Base-by-base conservation (phyloP, 1,139 yeast genomes). In the Wickerhamomyces sp. region DNA sequence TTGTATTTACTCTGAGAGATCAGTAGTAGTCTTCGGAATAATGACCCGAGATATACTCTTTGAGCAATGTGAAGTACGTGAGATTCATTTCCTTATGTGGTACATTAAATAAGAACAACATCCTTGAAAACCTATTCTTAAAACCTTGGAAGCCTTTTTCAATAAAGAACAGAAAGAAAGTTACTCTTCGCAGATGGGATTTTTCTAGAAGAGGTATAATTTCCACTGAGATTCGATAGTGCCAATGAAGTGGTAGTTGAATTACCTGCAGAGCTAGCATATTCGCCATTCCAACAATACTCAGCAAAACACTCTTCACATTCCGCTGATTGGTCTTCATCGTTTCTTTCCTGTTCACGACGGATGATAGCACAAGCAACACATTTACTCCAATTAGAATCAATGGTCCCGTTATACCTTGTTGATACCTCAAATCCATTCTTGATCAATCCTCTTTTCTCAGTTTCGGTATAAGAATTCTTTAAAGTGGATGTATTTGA, bases 321-420 rank as follows among this genome's bases (percentile, higher is more conserved):
- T 61, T 84, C 88, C 2, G 74, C 79, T 10, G 88, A 75, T 50
- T 80, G 81, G 27, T 73, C 70, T 30, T 72, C 61, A 27, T 82
- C 81, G 40, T 73, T 67, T 57, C 94, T 75, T 67, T 88, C 93
- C 62, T 83, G 83, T 48, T 84, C 81, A 63, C 96, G 79, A 65
- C 88, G 82, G 46, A 89, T 72, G 43, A 88, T 78, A 5, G 96
- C 96, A 71, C 96, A 89, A 2, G 88, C 89, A 43, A 88, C 75
- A 70, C 96, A 89, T 4, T 84, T 76, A 41, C 76, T 71, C 81
- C 88, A 89, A 44, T 83, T 84, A 2, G 70, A 63, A 58, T 85
- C 94, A 35, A 81, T 66, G 7, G 95, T 84, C 34, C 79, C 69
- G 60, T 88, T 88, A 53, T 76, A 72, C 61, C 87, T 78, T 1